Evolutionary conservation across 352 stramenopile species (phyloP), one percentile per base, ranked within the genome.

Genomic region (Phytophthora ramorum): DNA sequence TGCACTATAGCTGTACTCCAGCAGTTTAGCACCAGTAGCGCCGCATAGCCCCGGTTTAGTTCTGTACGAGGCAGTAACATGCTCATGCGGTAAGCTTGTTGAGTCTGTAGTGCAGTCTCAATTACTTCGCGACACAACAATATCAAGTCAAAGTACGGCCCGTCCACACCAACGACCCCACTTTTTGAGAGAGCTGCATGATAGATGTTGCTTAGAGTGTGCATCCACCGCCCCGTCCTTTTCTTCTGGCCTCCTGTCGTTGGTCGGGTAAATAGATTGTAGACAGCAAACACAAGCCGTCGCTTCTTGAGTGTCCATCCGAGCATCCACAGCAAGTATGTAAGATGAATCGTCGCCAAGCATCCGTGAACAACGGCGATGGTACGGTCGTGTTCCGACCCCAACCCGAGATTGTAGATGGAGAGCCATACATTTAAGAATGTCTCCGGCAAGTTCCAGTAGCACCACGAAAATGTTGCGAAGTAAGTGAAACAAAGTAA

Each of bases 1-100:
- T 59, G 55, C 6, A 72, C 43, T 2, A 67, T 17, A 3, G 69
- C 60, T 7, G 69, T 78, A 20, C 47, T 59, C 69, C 64, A 77
- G 35, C 72, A 83, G 46, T 67, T 76, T 53, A 66, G 5, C 4
- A 59, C 43, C 22, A 81, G 51, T 17, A 70, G 28, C 3, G 46
- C 49, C 16, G 45, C 41, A 26, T 66, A 75, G 13, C 79, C 40
- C 12, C 51, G 26, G 17, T 66, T 72, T 26, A 72, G 41, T 26
- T 43, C 32, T 13, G 24, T 46, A 9, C 41, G 49, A 30, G 63
- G 57, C 14, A 72, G 45, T n/a, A 71, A 13, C 12, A 34, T 4
- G 35, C 63, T 71, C 57, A 71, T 71, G 7, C 41, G 50, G 50
- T 71, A 71, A 6, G 57, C 63, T 10, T 72, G 63, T 16, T 44